These are phyloP conservation scores for Candida railenensis DNA, from an alignment of 805 yeast species.

Conservation along the genomic window DNA sequence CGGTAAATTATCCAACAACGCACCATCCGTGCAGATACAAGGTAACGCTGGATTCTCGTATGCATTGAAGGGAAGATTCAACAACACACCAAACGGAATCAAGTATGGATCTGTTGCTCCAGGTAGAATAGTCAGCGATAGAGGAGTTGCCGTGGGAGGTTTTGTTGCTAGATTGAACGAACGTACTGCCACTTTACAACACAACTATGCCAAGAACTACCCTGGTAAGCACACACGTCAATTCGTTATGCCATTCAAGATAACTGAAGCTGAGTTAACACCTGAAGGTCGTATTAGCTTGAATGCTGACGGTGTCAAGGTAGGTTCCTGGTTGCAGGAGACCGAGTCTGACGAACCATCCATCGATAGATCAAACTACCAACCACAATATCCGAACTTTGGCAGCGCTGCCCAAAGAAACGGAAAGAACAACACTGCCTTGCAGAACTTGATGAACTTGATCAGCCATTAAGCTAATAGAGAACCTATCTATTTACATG, in stretches of 20 bases:
- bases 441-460: slow-evolving; percentile 26
- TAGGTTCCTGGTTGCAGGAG: slow-evolving; percentile 40
- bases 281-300: slow-evolving; percentile 37
- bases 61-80: slow-evolving; percentile 62
- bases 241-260: slow-evolving; percentile 41
- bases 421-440: slow-evolving; percentile 24
- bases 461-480: slow-evolving; percentile 11
- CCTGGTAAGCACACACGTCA: slow-evolving; percentile 44
- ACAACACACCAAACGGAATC: slow-evolving; percentile 70
- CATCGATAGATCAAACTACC: slow-evolving; percentile 22
- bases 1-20: slow-evolving; percentile 10
- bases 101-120: slow-evolving; percentile 55
- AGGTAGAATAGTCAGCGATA: slow-evolving; percentile 59
- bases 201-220: slow-evolving; percentile 36
- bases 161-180: slow-evolving; percentile 38
- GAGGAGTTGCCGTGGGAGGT: slow-evolving; percentile 54
- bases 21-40: slow-evolving; percentile 31
- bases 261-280: slow-evolving; percentile 37
- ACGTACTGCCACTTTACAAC: slow-evolving; percentile 34
- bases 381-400: slow-evolving; percentile 32
- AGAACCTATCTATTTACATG: background rate
- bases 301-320: slow-evolving; percentile 39
- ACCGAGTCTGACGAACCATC: slow-evolving; percentile 17
- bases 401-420: slow-evolving; percentile 34
- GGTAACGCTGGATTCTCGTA: slow-evolving; percentile 82